phyloP scores from a whole-genome alignment of 2,329 filamentous ascomycete species.

The Pyrenophora seminiperda region DNA sequence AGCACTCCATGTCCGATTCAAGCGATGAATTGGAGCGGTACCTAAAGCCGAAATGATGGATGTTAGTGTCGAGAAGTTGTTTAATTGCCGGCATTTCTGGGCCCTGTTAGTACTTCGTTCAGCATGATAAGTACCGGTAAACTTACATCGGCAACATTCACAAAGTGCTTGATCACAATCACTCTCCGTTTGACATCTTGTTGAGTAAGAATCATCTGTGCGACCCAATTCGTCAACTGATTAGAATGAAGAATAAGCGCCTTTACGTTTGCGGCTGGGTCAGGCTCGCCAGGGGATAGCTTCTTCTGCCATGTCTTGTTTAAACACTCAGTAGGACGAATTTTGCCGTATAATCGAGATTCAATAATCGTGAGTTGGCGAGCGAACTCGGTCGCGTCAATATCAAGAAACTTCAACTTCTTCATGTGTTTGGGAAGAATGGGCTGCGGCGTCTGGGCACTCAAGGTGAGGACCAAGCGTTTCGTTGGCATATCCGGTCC shows the following conservation, averaged over 20 bases:
- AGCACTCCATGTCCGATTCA: slow-evolving; percentile 92
- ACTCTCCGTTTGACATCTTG: slow-evolving; percentile 94
- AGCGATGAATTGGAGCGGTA: slow-evolving; percentile 90
- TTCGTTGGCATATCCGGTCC: slow-evolving; percentile 88
- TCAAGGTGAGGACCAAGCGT: slow-evolving; percentile 83
- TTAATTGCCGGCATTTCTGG: slow-evolving; percentile 88
- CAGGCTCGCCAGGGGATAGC: slow-evolving; percentile 76
- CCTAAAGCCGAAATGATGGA: slow-evolving; percentile 96
- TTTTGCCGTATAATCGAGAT: slow-evolving; percentile 90
- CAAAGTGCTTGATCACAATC: slow-evolving; percentile 97
- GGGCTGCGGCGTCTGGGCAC: slow-evolving; percentile 78
- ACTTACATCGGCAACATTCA: slow-evolving; percentile 90
- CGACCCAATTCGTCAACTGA: slow-evolving; percentile 98
- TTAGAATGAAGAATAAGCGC: slow-evolving; percentile 97
- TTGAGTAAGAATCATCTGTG: slow-evolving; percentile 97
- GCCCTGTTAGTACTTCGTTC: slow-evolving; percentile 28
- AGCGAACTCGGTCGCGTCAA: slow-evolving; percentile 95
- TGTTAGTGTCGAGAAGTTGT: slow-evolving; percentile 97
- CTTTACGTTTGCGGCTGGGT: slow-evolving; percentile 93
- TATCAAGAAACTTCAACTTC: slow-evolving; percentile 97
- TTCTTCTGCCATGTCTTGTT: slow-evolving; percentile 99
- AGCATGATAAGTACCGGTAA: background rate
- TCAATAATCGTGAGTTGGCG: slow-evolving; percentile 97
- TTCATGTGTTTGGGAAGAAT: slow-evolving; percentile 99
- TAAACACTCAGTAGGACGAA: slow-evolving; percentile 92